phyloP scores from a whole-genome alignment of 768 basidiomycete species.

The Mycena leptocephala region DNA sequence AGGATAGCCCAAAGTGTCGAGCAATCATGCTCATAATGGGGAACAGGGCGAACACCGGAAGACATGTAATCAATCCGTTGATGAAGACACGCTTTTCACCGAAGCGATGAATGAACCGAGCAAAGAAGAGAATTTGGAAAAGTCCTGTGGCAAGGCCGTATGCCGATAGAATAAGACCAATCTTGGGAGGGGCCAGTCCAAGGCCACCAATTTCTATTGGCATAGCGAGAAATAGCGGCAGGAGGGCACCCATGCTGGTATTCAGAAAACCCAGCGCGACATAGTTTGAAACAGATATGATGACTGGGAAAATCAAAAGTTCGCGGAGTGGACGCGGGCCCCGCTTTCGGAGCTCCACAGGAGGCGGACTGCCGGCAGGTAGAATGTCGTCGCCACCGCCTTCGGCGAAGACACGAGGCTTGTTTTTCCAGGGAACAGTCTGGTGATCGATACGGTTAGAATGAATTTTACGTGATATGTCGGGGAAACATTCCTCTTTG shows the following conservation, averaged over 20 bases:
- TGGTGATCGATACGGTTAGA: conserved; percentile 28
- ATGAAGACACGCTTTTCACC: conserved; percentile 78
- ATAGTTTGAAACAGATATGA: conserved; percentile 57
- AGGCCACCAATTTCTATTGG: conserved; percentile 79
- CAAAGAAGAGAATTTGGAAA: conserved; percentile 80
- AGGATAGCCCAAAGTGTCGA: conserved; percentile 61
- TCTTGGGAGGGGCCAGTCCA: conserved; percentile 73
- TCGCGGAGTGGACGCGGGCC: conserved; percentile 59
- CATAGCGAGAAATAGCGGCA: conserved; percentile 81
- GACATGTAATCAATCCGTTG: conserved; percentile 60
- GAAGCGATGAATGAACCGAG: conserved; percentile 68
- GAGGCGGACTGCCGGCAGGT: conserved; percentile 7
- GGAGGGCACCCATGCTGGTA: conserved; percentile 56
- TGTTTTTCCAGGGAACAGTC: conserved; percentile 45
- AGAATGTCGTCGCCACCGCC: not conserved
- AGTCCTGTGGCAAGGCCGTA: conserved; percentile 77
- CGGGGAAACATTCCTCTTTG: conserved; percentile 56
- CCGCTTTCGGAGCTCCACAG: conserved; percentile 11
- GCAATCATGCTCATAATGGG: conserved; percentile 75
- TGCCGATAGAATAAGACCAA: conserved; percentile 75
- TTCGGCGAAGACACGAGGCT: conserved; percentile 14
- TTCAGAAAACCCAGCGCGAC: conserved; percentile 42
- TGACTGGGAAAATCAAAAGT: conserved; percentile 48
- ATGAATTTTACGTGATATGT: not conserved
- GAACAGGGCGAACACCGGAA: conserved; percentile 71